These are phyloP conservation scores for Candida easanensis DNA, from an alignment of 805 yeast species.

Conservation along the genomic window DNA sequence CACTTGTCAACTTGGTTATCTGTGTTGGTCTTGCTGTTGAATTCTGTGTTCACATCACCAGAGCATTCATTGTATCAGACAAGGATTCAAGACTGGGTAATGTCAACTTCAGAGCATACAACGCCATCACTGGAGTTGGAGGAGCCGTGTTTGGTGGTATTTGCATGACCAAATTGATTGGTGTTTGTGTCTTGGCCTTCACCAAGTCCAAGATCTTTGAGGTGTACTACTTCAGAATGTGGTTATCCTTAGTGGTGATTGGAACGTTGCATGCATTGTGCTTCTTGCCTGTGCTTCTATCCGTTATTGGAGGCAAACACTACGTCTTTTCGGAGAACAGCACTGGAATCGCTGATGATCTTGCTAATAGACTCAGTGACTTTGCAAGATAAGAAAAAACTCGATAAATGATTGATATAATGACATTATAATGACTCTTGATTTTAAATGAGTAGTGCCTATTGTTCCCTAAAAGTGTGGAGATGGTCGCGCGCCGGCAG, in stretches of 20 bases:
- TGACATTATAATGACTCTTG: no score
- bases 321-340: slow-evolving; percentile 39
- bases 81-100: slow-evolving; percentile 32
- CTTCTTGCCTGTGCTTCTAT: slow-evolving; percentile 72
- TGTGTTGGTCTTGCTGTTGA: slow-evolving; percentile 93
- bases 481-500: no score
- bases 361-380: slow-evolving; percentile 20
- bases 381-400: slow-evolving; percentile 5
- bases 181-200: slow-evolving; percentile 82
- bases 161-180: slow-evolving; percentile 83
- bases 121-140: slow-evolving; percentile 77
- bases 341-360: slow-evolving; percentile 32
- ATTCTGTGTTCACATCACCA: slow-evolving; percentile 82
- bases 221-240: slow-evolving; percentile 91
- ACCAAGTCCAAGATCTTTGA: slow-evolving; percentile 87
- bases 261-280: slow-evolving; percentile 80
- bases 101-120: slow-evolving; percentile 36
- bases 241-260: slow-evolving; percentile 74
- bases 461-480: no score
- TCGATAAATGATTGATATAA: no score
- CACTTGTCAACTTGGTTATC: slow-evolving; percentile 85
- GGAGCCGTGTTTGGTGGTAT: slow-evolving; percentile 90
- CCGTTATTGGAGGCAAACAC: slow-evolving; percentile 59
- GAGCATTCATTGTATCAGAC: slow-evolving; percentile 56
- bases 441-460: no score